These are phyloP conservation scores for Ephemerocybe angulata DNA, from an alignment of 768 basidiomycete species.

Conservation along the genomic window DNA sequence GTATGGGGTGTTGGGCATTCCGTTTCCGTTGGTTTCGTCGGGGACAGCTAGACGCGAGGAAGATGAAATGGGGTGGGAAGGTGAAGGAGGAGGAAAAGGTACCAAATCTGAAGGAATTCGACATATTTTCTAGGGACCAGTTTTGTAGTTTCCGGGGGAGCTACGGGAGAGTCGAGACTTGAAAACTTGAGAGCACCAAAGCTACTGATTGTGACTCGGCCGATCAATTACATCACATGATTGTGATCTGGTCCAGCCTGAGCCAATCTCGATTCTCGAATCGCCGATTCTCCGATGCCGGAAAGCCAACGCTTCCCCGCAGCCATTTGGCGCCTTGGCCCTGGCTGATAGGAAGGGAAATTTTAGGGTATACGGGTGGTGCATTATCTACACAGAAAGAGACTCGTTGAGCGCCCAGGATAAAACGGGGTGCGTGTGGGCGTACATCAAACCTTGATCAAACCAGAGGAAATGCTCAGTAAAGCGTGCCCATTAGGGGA, in stretches of 20 bases:
- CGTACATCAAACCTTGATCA: too few relatives aligned
- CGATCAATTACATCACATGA: background rate
- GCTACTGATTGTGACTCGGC: conserved; percentile 7
- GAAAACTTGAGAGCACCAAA: background rate
- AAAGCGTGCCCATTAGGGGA: too few relatives aligned
- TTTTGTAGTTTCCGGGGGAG: background rate
- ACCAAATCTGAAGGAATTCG: conserved; percentile 25
- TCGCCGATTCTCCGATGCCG: background rate
- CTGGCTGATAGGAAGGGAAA: background rate
- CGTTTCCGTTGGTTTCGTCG: too few relatives aligned
- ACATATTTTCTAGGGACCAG: conserved; percentile 28
- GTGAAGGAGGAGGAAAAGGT: conserved; percentile 1
- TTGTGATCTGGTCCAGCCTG: background rate
- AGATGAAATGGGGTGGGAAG: conserved; percentile 21
- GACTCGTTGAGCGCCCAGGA: too few relatives aligned
- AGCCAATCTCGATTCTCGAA: conserved; percentile 3
- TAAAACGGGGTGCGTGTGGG: too few relatives aligned
- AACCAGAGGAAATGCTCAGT: too few relatives aligned
- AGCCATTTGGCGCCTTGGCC: background rate
- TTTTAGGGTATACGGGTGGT: too few relatives aligned
- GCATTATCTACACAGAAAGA: too few relatives aligned
- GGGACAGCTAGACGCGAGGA: conserved; percentile 36
- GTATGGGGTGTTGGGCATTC: conserved; percentile 59
- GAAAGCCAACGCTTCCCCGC: background rate
- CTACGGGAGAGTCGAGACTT: background rate